These are phyloP conservation scores for Pontederia crassipes DNA, from an alignment of 176 grass and related monocot genomes.

Conservation along the genomic window DNA sequence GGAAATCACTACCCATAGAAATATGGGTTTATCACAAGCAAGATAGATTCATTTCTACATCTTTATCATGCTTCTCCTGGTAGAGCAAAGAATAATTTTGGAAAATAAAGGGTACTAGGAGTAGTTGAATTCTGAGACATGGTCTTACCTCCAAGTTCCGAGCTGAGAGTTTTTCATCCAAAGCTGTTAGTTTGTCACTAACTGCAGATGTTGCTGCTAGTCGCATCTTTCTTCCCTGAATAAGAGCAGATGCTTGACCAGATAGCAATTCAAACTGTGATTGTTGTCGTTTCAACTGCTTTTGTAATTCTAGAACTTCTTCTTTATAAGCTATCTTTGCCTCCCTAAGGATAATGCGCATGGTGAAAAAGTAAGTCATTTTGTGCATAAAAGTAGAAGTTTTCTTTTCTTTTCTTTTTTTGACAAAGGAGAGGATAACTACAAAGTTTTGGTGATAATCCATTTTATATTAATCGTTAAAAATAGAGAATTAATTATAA, in stretches of 20 bases:
- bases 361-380: background rate
- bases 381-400: background rate
- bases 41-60: too few species aligned
- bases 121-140: background rate
- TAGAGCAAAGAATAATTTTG: too few species aligned
- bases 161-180: slow-evolving; percentile 81
- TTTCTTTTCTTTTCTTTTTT: too few species aligned
- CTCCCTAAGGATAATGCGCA: slow-evolving; percentile 39
- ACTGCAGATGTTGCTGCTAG: slow-evolving; percentile 64
- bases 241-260: slow-evolving; percentile 80
- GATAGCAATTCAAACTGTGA: slow-evolving; percentile 84
- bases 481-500: too few species aligned
- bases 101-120: too few species aligned
- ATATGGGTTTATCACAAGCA: too few species aligned
- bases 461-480: too few species aligned
- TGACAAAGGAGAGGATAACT: too few species aligned
- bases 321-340: slow-evolving; percentile 82
- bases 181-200: slow-evolving; percentile 49
- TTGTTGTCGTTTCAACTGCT: slow-evolving; percentile 71
- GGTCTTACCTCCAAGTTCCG: slow-evolving; percentile 74
- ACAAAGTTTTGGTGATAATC: too few species aligned
- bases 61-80: too few species aligned
- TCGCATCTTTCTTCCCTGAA: slow-evolving; percentile 80
- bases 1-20: too few species aligned
- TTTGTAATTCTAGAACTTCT: slow-evolving; percentile 87